These are phyloP conservation scores for Globisporangium cystogenes DNA, from an alignment of 352 stramenopile species.

Conservation along the genomic window DNA sequence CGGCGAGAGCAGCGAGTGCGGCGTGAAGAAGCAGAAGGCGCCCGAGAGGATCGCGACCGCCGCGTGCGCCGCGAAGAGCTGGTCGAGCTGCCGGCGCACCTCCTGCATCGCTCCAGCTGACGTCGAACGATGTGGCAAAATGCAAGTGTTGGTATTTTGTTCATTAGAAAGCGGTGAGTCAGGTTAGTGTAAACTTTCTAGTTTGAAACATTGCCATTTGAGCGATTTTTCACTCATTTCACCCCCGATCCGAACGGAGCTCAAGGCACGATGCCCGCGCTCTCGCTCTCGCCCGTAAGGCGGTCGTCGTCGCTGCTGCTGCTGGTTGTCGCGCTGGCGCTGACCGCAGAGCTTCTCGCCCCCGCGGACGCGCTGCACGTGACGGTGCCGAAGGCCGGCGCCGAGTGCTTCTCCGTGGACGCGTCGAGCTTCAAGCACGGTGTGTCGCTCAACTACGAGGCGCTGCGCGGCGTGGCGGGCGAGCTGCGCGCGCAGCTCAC, in stretches of 20 bases:
- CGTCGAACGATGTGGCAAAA: no score
- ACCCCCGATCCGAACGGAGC: no score
- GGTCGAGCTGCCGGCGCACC: conserved; percentile 73
- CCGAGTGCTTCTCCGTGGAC: conserved; percentile 75
- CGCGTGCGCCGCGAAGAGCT: conserved; percentile 75
- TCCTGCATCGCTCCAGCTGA: no score
- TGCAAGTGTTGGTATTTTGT: no score
- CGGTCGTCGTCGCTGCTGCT: background rate
- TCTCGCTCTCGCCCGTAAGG: conserved; percentile 1
- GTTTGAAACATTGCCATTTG: background rate
- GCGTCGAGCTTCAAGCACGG: conserved; percentile 71
- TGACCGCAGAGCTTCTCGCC: conserved; percentile 12
- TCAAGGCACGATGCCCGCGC: background rate
- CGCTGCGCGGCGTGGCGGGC: conserved; percentile 63
- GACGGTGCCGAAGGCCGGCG: conserved; percentile 28
- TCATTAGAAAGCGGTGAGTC: background rate
- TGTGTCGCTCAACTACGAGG: conserved; percentile 86
- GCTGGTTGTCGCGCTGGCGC: conserved; percentile 11
- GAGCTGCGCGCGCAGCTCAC: conserved; percentile 60
- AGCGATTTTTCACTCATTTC: no score
- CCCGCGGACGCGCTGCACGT: conserved; percentile 35
- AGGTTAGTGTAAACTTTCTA: background rate
- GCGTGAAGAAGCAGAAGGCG: conserved; percentile 65
- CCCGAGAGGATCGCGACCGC: conserved; percentile 60
- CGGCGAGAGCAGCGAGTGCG: conserved; percentile 75